A percentile compares a stretch with the other conserved stretches of the same genome.
Conservation (phyloP, 768 basidiomycete species). For the Galerina sulciceps region DNA sequence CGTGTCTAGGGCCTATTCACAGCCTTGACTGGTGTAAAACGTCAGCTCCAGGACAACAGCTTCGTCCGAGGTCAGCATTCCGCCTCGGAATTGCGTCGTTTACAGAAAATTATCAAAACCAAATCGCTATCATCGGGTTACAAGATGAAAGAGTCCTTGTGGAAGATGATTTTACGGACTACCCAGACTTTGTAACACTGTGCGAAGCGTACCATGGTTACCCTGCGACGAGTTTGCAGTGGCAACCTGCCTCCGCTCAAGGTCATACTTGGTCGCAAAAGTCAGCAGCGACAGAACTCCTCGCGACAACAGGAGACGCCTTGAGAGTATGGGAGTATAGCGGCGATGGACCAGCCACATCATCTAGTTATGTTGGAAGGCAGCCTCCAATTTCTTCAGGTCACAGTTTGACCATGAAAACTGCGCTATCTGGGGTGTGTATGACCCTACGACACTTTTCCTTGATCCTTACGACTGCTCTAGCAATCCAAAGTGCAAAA, state of each 20-base stretch:
- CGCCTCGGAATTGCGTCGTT: constrained; percentile 87
- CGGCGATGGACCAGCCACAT: constrained; percentile 60
- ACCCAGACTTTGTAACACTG: constrained; percentile 85
- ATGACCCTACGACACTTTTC: constrained; percentile 9
- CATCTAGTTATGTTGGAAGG: constrained; percentile 74
- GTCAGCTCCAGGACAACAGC: constrained; percentile 71
- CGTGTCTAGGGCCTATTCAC: constrained; percentile 76
- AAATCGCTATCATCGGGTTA: constrained; percentile 77
- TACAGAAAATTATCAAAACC: constrained; percentile 82
- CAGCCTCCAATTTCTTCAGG: constrained; percentile 52
- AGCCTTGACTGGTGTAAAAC: constrained; percentile 90
- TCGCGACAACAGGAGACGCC: constrained; percentile 95
- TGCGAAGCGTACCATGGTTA: constrained; percentile 88
- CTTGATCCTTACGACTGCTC: constrained; percentile 6
- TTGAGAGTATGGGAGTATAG: constrained; percentile 90
- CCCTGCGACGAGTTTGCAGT: constrained; percentile 91
- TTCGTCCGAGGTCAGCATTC: constrained; percentile 76
- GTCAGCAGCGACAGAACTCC: constrained; percentile 69
- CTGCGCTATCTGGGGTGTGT: constrained; percentile 81
- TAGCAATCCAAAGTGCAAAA: constrained; percentile 92
- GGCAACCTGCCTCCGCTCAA: constrained; percentile 81
- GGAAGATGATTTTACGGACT: constrained; percentile 81
- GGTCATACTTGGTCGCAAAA: constrained; percentile 74
- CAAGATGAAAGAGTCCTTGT: constrained; percentile 89
- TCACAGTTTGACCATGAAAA: constrained; percentile 74